A percentile compares a stretch with the other conserved stretches of the same genome.
Evolutionary conservation across 1,139 yeast genomes (phyloP).

Genomic region (Lodderomyces pseudojiufengensis): DNA sequence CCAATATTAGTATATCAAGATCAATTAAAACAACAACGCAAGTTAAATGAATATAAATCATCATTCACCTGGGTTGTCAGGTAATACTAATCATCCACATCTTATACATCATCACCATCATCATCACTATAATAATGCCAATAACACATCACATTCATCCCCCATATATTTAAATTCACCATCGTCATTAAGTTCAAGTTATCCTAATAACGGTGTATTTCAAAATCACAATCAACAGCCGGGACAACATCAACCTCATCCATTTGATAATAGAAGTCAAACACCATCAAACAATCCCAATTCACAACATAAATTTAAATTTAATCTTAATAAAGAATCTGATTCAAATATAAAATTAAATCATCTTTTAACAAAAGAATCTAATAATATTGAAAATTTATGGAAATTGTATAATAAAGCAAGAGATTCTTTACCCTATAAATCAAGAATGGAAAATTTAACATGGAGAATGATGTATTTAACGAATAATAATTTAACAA

Average conservation of each 20-base stretch:
- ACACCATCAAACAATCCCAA: background rate
- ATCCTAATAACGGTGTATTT: too few relatives aligned
- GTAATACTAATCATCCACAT: too few relatives aligned
- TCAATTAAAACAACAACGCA: too few relatives aligned
- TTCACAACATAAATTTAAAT: constrained; percentile 7
- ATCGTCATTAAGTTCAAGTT: constrained; percentile 6
- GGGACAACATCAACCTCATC: background rate
- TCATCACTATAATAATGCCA: background rate
- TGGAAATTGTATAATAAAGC: constrained; percentile 84
- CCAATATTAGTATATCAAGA: too few relatives aligned
- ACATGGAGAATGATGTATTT: constrained; percentile 85
- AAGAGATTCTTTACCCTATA: constrained; percentile 71
- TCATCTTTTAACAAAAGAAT: constrained; percentile 10
- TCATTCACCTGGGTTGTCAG: constrained; percentile 2
- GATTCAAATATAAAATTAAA: constrained; percentile 9
- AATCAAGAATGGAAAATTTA: constrained; percentile 71
- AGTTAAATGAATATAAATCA: constrained; percentile 6
- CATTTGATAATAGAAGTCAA: background rate
- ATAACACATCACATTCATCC: too few relatives aligned
- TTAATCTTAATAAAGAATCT: constrained; percentile 1
- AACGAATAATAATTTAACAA: constrained; percentile 26
- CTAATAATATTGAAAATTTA: constrained; percentile 47
- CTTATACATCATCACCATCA: background rate
- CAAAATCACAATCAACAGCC: constrained; percentile 3
- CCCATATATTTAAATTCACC: constrained; percentile 8